Evolutionary conservation across 495 filamentous ascomycete genomes (phyloP), one percentile per base, ranked within the genome.

Genomic region (Lasiosphaeria ovina): DNA sequence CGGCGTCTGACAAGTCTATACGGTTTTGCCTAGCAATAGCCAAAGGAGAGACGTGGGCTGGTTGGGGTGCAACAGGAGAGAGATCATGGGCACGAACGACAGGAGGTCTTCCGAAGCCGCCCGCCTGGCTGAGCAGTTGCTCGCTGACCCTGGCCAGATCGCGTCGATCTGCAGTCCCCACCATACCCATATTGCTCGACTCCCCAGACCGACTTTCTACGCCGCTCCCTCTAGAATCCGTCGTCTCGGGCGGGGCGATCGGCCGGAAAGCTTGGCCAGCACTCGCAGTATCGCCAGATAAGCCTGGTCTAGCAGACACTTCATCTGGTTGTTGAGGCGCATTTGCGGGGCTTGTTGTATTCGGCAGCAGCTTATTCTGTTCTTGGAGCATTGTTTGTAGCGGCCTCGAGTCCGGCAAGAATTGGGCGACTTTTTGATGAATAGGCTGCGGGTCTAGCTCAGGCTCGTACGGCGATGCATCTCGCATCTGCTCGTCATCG

Each of bases 11-110:
- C 44, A 76, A 75, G 55, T 68, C 69, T 35, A 84, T 74, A 5
- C 82, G 78, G 34, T 84, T 81, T 44, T 79, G 78, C 67, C 87
- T 88, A 48, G 85, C 76, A 34, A 81, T 79, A 31, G 88, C 86
- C 51, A 94, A 71, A 8, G 89, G 90, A 17, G 92, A 92, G 24
- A 94, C 88, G 63, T 89, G 85, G 36, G 88, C 86, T 35, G 92
- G 92, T 60, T 90, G 89, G 42, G 92, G 92, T 51, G 91, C 91
- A 63, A 89, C 76, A 33, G 92, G 91, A 16, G 88, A 89, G 11
- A 83, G 76, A 61, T 83, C 75, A 63, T 81, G 76, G 24, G 70
- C 69, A 54, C 74, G 74, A 40, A 81, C 63, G 40, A 79, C 51
- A 8, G 76, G 76, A 32, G 76, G 66, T 6, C 67, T 67, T 33